Evolutionary conservation across 2,329 filamentous ascomycete genomes (phyloP).

Genomic region (Arthrobotrys pseudoclavata): DNA sequence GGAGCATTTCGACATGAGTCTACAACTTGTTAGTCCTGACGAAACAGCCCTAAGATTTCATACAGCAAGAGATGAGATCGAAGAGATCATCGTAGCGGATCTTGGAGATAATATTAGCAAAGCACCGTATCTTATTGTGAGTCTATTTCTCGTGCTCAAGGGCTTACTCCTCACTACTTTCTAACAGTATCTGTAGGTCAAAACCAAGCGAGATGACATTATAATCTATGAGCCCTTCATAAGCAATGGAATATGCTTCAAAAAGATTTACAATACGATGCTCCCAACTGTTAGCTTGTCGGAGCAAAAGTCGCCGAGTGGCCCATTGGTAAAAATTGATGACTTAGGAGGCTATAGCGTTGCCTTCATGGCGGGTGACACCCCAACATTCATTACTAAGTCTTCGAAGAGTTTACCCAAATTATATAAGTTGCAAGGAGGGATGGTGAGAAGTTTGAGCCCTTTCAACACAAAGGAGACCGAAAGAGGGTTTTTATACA

Average conservation of each 20-base stretch:
- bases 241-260: conserved; percentile 61
- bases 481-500: conserved; percentile 84
- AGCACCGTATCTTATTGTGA: conserved; percentile 84
- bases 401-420: conserved; percentile 82
- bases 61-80: conserved; percentile 78
- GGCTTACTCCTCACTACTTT: background rate
- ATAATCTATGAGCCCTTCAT: conserved; percentile 86
- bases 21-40: conserved; percentile 55
- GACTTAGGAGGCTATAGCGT: conserved; percentile 83
- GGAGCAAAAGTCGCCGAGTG: conserved; percentile 67
- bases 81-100: conserved; percentile 85
- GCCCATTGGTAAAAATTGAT: conserved; percentile 72
- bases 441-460: conserved; percentile 78
- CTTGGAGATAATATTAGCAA: conserved; percentile 80
- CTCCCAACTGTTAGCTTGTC: conserved; percentile 54
- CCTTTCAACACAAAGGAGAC: conserved; percentile 82
- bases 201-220: conserved; percentile 84
- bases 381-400: conserved; percentile 85
- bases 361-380: conserved; percentile 84
- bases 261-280: conserved; percentile 55
- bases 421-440: conserved; percentile 79
- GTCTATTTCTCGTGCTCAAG: conserved; percentile 64
- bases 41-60: conserved; percentile 52
- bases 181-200: conserved; percentile 71
- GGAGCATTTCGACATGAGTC: conserved; percentile 58